Percentiles rank a stretch among this genome's conserved stretches.
phyloP scores from a whole-genome alignment of 495 filamentous ascomycete genomes.

The Tirmania nivea region DNA sequence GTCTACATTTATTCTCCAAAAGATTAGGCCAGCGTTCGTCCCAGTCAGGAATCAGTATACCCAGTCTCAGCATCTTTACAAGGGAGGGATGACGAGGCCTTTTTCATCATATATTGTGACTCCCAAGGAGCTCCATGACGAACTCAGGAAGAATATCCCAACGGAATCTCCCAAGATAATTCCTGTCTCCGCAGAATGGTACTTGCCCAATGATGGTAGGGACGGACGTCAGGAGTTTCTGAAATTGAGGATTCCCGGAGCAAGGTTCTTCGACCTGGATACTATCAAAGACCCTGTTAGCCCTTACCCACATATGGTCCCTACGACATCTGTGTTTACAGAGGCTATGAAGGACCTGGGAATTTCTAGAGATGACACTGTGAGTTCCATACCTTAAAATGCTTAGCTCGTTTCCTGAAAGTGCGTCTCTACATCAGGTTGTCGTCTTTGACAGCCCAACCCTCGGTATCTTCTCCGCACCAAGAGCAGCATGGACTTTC shows the following conservation, averaged over 20 bases:
- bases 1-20: too few relatives aligned
- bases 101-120: constrained; percentile 67
- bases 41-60: too few relatives aligned
- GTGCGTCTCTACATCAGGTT: constrained; percentile 17
- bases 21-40: too few relatives aligned
- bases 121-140: constrained; percentile 56
- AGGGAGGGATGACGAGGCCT: too few relatives aligned
- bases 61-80: too few relatives aligned
- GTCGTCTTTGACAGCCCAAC: constrained; percentile 85
- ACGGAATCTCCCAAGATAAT: constrained; percentile 62
- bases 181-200: constrained; percentile 84
- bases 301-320: constrained; percentile 93
- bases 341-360: constrained; percentile 72
- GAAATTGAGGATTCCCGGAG: constrained; percentile 54
- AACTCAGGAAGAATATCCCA: constrained; percentile 54
- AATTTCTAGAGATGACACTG: constrained; percentile 60
- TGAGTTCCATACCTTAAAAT: neutral
- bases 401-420: too few relatives aligned
- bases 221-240: constrained; percentile 57
- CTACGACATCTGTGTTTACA: constrained; percentile 54
- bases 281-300: constrained; percentile 66
- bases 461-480: constrained; percentile 80
- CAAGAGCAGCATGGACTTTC: constrained; percentile 81
- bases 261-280: constrained; percentile 95
- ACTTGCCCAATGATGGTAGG: constrained; percentile 75